Base-by-base conservation (phyloP, 345 rosid genomes). In the Sisymbrium altissimum region DNA sequence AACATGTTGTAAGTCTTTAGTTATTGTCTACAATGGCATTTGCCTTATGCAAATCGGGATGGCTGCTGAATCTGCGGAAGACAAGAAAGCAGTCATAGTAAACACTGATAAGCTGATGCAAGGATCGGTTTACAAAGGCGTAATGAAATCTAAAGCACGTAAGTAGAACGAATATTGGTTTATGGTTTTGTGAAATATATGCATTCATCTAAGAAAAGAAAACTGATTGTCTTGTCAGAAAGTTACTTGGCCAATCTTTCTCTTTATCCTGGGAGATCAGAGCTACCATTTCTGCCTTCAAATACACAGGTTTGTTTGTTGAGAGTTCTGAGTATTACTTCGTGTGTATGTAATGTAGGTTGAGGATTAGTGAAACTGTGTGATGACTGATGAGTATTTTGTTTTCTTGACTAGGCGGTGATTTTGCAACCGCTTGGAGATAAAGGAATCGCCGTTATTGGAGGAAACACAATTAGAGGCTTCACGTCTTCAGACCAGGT, bases 401-500 rank as follows among this genome's bases (percentile, higher is more conserved):
- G 4, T 21, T 10, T 54, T 40, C 23, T 36, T 71, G 39, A 49
- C 66, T 68, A 94, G 97, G 97, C 96, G 56, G 97, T 91, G 78
- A 88, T 89, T 79, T 80, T 94, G 84, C 98, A 91, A 83, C 96
- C 97, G 44, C 85, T 91, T 64, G 98, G 96, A 40, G 95, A 88
- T 66, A 84, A 75, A 72, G 97, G 98, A 71, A 58, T 89, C 49
- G 84, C 80, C 7, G 30, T 91, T 43, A 87, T 94, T 74, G 97
- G 98, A 3, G 97, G 97, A 68, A 86, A 94, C 83, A 91, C 89
- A 4, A 81, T 91, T 71, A 89, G 96, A 83, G 98, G 96, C 46
- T 94, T 89, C 81, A 86, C 98, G 10, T 63, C 84, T 73, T 85
- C 93, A 49, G 98, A 94, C 75, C 98, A 94, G 97, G 98, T 91